phyloP scores from a whole-genome alignment of 768 basidiomycete species.

The Psilocybe tampanensis region DNA sequence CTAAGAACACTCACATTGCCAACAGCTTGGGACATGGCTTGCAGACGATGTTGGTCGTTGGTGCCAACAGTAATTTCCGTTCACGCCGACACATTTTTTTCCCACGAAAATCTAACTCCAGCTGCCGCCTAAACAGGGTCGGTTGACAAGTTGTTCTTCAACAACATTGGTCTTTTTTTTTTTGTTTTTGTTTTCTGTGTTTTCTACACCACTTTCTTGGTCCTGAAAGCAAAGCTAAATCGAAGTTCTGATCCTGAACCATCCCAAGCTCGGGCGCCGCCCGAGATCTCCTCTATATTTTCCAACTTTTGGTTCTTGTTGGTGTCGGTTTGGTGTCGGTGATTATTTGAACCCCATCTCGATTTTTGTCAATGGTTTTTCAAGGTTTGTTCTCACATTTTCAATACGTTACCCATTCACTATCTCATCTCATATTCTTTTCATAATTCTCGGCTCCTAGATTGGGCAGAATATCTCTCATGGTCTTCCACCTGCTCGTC shows the following conservation, averaged over 20 bases:
- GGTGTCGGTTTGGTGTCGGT: no score
- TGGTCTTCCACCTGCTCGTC: neutral
- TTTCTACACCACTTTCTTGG: no score
- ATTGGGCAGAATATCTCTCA: neutral
- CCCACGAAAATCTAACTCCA: slow-evolving; percentile 16
- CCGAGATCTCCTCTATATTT: no score
- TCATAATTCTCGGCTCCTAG: neutral
- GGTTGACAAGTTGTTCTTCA: neutral
- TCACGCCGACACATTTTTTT: slow-evolving; percentile 5
- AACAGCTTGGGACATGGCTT: slow-evolving; percentile 75
- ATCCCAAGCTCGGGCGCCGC: no score
- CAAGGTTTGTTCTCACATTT: neutral
- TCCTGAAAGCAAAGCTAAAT: no score
- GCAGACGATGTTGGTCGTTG: slow-evolving; percentile 15
- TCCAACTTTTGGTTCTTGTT: no score
- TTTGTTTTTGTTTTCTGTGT: no score
- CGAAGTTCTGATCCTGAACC: no score
- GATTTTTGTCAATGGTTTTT: neutral
- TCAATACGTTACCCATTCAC: neutral
- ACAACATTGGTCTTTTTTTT: no score
- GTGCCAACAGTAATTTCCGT: slow-evolving; percentile 6
- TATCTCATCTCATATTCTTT: neutral
- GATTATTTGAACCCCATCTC: neutral
- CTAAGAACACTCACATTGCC: slow-evolving; percentile 64
- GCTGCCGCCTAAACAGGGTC: neutral